These are phyloP conservation scores for Amphicarpaea edgeworthii DNA, from an alignment of 306 rosid species.

Conservation along the genomic window DNA sequence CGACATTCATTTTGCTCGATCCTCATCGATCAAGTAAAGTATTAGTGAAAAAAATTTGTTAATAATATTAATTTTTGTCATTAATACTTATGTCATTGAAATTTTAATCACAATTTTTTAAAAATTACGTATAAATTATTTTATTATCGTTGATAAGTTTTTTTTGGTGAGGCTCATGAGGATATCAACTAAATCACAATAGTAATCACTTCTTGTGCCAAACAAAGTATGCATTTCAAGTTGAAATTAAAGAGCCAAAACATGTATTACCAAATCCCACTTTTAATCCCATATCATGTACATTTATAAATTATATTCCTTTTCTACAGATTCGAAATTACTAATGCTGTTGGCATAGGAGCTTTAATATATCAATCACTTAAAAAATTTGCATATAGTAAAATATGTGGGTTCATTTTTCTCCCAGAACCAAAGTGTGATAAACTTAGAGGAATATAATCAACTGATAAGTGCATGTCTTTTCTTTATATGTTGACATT, in stretches of 20 bases:
- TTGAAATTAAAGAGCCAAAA: not conserved
- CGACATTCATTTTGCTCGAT: no score
- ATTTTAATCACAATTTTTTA: no score
- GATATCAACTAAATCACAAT: no score
- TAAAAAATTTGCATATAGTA: not conserved
- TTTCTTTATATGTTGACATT: constrained; percentile 15
- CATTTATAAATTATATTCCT: not conserved
- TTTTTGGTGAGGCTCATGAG: not conserved
- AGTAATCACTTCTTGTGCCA: not conserved
- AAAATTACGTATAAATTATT: no score
- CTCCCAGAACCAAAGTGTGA: not conserved
- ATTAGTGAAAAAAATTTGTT: no score
- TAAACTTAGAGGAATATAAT: not conserved
- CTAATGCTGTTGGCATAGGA: not conserved
- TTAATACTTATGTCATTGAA: no score
- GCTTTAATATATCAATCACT: not conserved
- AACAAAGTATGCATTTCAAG: not conserved
- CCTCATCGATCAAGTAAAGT: no score
- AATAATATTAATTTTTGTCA: no score
- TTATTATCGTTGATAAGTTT: no score
- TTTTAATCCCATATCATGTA: not conserved
- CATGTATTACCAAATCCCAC: not conserved
- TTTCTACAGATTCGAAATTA: not conserved
- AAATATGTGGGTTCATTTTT: constrained; percentile 29
- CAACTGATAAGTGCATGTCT: not conserved